These are phyloP conservation scores for Bromus sterilis DNA, from an alignment of 176 grass and related monocot species.

Conservation along the genomic window DNA sequence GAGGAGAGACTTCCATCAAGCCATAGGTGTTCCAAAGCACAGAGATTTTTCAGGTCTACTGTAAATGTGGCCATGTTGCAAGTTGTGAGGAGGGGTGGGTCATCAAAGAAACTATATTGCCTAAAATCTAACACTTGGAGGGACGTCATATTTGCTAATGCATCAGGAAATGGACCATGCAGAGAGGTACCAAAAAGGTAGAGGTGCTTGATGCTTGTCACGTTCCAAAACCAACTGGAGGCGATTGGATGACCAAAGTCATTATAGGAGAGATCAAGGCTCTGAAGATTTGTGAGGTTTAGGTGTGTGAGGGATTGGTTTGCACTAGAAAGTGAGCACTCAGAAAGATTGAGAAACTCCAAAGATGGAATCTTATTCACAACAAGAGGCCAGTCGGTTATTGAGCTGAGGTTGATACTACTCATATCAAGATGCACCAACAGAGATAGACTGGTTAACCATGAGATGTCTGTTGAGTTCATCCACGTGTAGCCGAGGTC, in stretches of 20 bases:
- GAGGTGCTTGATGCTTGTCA: not conserved
- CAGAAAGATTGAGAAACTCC: not conserved
- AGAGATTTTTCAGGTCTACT: not conserved
- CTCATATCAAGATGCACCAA: not conserved
- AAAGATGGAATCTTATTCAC: not conserved
- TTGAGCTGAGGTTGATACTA: not conserved
- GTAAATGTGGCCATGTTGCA: not conserved
- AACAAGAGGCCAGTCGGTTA: not conserved
- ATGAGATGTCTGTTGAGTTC: not conserved
- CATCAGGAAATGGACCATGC: not conserved
- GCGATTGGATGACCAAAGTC: not conserved
- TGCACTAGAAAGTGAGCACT: not conserved
- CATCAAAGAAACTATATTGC: fast-evolving
- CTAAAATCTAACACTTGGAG: not conserved
- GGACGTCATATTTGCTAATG: not conserved
- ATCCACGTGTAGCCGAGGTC: fast-evolving
- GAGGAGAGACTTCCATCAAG: not conserved
- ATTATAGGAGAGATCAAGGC: not conserved
- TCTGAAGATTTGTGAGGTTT: not conserved
- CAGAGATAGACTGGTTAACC: not conserved
- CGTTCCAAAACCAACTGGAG: not conserved
- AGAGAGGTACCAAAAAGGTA: not conserved
- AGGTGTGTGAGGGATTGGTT: not conserved
- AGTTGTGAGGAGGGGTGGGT: not conserved
- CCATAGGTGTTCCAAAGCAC: not conserved